Evolutionary conservation across 176 grass and related monocot genomes (phyloP).

Genomic region (Dendrocalamus sinicus): DNA sequence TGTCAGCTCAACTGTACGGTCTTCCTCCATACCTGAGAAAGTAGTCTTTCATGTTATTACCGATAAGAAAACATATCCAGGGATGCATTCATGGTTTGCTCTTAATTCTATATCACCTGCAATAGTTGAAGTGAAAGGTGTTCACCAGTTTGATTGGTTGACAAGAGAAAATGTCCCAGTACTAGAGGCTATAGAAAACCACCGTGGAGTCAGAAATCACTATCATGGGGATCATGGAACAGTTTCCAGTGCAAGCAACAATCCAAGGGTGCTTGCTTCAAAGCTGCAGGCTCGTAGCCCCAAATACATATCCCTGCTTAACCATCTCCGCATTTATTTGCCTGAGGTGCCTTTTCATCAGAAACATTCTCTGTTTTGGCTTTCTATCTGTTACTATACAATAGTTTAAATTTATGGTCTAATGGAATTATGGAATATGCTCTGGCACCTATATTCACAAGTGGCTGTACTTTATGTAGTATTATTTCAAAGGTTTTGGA

Average conservation of each 20-base stretch:
- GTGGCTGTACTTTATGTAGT: conserved; percentile 19
- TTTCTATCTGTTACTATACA: conserved; percentile 24
- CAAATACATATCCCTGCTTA: conserved; percentile 92
- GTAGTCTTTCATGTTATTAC: conserved; percentile 93
- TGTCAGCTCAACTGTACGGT: conserved; percentile 73
- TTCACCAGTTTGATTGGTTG: conserved; percentile 95
- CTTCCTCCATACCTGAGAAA: conserved; percentile 70
- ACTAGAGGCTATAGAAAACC: conserved; percentile 90
- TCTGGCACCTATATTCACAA: background rate
- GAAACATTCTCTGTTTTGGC: conserved; percentile 20
- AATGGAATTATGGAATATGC: background rate
- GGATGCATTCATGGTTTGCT: conserved; percentile 99
- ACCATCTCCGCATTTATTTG: conserved; percentile 96
- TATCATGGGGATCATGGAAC: conserved; percentile 86
- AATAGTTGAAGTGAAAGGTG: conserved; percentile 91
- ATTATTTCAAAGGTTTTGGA: conserved; percentile 17
- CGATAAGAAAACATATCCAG: conserved; percentile 94
- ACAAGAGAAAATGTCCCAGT: conserved; percentile 95
- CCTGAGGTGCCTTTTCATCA: conserved; percentile 74
- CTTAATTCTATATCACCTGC: conserved; percentile 85
- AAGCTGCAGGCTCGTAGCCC: conserved; percentile 93
- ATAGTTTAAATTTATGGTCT: conserved; percentile 11
- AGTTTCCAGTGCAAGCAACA: conserved; percentile 64
- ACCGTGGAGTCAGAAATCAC: conserved; percentile 78
- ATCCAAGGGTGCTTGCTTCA: conserved; percentile 86